phyloP scores from a whole-genome alignment of 2,329 filamentous ascomycete species.

The Rutstroemia sp. region DNA sequence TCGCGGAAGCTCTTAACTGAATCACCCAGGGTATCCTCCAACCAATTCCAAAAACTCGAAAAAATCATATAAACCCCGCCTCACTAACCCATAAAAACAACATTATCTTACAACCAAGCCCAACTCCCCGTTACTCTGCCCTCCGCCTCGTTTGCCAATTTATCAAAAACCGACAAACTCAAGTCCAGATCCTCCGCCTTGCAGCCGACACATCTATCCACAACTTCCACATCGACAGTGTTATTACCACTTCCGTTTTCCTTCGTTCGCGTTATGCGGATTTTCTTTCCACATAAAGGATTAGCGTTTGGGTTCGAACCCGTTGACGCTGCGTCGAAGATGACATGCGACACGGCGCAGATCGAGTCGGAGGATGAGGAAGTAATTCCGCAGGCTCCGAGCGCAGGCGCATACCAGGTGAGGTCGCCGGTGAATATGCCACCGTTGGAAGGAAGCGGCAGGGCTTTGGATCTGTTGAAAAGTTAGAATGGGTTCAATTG shows the following conservation, averaged over 20 bases:
- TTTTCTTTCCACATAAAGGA: conserved; percentile 57
- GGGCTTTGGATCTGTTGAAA: conserved; percentile 28
- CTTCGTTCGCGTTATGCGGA: conserved; percentile 50
- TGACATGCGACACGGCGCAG: conserved; percentile 57
- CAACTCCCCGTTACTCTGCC: conserved; percentile 33
- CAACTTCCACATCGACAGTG: conserved; percentile 55
- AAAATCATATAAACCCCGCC: too few species aligned
- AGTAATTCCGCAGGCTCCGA: conserved; percentile 62
- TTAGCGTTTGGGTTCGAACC: conserved; percentile 55
- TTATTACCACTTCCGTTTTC: conserved; percentile 41
- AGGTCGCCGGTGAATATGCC: conserved; percentile 54
- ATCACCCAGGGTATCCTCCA: too few species aligned
- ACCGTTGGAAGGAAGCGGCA: conserved; percentile 44
- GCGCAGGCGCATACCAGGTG: conserved; percentile 58
- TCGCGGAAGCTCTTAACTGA: too few species aligned
- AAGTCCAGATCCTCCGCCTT: conserved; percentile 35
- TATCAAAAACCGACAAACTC: conserved; percentile 35
- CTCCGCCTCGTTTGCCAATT: conserved; percentile 38
- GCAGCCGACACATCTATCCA: conserved; percentile 51
- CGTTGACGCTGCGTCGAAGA: conserved; percentile 53
- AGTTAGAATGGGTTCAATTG: background rate
- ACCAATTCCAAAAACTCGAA: too few species aligned
- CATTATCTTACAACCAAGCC: conserved; percentile 27
- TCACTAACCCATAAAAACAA: too few species aligned
- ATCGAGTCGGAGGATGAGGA: conserved; percentile 50